These are phyloP conservation scores for Phytophthora sp. DNA, from an alignment of 352 stramenopile genomes.

Conservation along the genomic window DNA sequence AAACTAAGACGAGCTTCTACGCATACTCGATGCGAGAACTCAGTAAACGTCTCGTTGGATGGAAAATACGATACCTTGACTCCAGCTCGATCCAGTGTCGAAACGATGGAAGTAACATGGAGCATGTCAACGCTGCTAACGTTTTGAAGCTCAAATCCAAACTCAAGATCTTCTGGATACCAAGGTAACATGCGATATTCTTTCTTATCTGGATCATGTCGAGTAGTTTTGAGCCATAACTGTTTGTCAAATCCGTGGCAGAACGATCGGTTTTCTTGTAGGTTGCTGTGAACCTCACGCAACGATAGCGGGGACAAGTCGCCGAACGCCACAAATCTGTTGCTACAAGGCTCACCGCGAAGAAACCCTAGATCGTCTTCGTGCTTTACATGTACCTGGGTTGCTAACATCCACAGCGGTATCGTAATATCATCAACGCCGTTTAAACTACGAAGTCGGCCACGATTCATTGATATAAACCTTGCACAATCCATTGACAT, in stretches of 20 bases:
- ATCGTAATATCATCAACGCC: slow-evolving; percentile 50
- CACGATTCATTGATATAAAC: slow-evolving; percentile 44
- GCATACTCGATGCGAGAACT: background rate
- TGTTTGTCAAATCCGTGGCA: slow-evolving; percentile 42
- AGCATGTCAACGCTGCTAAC: background rate
- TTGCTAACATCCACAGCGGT: slow-evolving; percentile 47
- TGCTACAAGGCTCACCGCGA: slow-evolving; percentile 28
- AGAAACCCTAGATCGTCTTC: slow-evolving; percentile 40
- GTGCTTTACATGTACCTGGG: slow-evolving; percentile 9
- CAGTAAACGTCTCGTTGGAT: background rate
- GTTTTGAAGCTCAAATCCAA: background rate
- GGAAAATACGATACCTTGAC: slow-evolving; percentile 2
- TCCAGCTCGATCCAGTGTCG: background rate
- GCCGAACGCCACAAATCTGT: slow-evolving; percentile 42
- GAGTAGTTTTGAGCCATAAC: slow-evolving; percentile 30
- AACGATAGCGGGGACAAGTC: slow-evolving; percentile 45
- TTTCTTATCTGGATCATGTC: background rate
- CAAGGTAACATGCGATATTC: background rate
- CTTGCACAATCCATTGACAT: slow-evolving; percentile 48
- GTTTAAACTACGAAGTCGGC: slow-evolving; percentile 19
- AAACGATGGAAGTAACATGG: background rate
- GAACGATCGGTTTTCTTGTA: slow-evolving; percentile 9
- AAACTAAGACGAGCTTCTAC: background rate
- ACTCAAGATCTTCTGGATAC: background rate
- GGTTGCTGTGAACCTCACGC: slow-evolving; percentile 47